Evolutionary conservation across 164 flowering plant species (phyloP), one percentile per base, ranked within the genome.

Genomic region (Magnolia kwangsiensis): DNA sequence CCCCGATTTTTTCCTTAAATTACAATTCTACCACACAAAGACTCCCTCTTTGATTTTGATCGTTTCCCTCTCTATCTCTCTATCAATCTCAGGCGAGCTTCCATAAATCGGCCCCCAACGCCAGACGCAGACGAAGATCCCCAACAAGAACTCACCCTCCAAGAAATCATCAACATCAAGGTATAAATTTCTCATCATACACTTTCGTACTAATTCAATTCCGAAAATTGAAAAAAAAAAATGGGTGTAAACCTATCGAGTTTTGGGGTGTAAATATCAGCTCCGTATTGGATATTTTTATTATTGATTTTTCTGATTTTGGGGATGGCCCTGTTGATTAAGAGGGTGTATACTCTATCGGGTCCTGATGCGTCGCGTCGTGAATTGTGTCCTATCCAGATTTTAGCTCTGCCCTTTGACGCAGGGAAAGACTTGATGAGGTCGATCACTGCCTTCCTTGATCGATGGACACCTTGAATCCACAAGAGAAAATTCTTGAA

Each of bases 101-200:
- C 95, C 0, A 85, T 91, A 61, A 92, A 91, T 80, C 90, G 97
- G 0, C 94, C 96, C 13, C 96, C 95, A 18, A 92, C 98, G 1
- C 95, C 98, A 50, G 98, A 92, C 81, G 89, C 80, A 14, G 86
- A 67, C 69, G 91, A 86, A 14, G 89, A 86, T 74, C 88, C 77
- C 74, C 90, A 82, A 8, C 78, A 83, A 69, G 89, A 90, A 67
- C 96, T 82, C 5, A 83, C 90, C 7, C 89, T 93, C 77, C 90
- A 86, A 78, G 96, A 95, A 77, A 84, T 90, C 24, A 90, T 95
- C 79, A 90, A 89, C 81, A 86, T 90, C 72, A 90, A 92, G 93
- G 96, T 90, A 16, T 5, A 8, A 61, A 67, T 73, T 16, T 55
- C 61, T 55, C 18, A 3, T 55, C 61, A 55, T 55, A 55, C 16